Conservation (phyloP, 805 yeast genomes). For the Grigorovia yakushimaensis region DNA sequence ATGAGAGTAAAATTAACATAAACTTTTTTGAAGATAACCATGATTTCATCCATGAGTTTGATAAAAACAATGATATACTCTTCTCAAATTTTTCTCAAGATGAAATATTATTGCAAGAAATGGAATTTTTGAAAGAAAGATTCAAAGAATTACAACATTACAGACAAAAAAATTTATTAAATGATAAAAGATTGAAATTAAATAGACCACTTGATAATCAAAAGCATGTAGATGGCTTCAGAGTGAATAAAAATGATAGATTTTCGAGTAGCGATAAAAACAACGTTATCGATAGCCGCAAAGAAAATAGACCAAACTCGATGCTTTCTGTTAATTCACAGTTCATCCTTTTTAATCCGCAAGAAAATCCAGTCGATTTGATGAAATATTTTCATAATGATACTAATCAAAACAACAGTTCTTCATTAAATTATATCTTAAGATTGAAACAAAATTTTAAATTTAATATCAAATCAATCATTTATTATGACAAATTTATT, state of each 20-base stretch:
- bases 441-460: slow-evolving; percentile 12
- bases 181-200: neutral
- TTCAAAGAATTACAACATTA: slow-evolving; percentile 8
- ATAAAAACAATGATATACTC: neutral
- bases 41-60: neutral
- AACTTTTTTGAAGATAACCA: neutral
- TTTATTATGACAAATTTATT: slow-evolving; percentile 13
- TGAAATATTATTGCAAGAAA: slow-evolving; percentile 16
- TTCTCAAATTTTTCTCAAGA: slow-evolving; percentile 10
- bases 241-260: no score
- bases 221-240: no score
- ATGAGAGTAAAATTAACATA: neutral
- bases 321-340: neutral
- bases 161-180: neutral
- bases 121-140: slow-evolving; percentile 11
- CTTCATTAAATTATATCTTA: slow-evolving; percentile 11
- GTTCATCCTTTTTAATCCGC: neutral
- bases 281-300: neutral
- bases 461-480: slow-evolving; percentile 11
- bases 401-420: neutral
- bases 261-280: no score
- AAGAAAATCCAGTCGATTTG: neutral
- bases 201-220: neutral
- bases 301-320: no score
- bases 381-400: neutral